Conservation (phyloP, 805 yeast genomes). For the Kluyveromyces aestuarii region DNA sequence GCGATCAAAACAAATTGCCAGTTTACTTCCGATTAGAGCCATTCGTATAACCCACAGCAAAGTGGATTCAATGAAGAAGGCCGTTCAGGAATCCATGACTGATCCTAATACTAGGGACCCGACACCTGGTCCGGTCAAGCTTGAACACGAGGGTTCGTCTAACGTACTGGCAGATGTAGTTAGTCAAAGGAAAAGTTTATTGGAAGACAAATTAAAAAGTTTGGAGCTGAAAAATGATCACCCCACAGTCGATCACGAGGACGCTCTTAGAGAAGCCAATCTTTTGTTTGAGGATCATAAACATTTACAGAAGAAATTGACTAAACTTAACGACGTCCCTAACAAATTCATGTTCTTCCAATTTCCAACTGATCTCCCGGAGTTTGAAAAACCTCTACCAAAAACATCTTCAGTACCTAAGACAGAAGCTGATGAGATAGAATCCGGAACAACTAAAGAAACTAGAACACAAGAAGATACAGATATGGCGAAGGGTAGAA, state of each 20-base stretch:
- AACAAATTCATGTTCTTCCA: constrained; percentile 32
- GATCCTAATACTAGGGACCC: constrained; percentile 19
- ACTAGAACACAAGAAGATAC: constrained; percentile 8
- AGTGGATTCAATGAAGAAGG: constrained; percentile 27
- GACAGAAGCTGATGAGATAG: constrained; percentile 10
- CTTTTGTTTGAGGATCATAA: constrained; percentile 33
- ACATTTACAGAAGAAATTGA: constrained; percentile 25
- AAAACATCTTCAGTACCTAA: constrained; percentile 6
- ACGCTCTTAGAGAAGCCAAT: constrained; percentile 30
- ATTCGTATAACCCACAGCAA: constrained; percentile 40
- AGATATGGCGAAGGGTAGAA: constrained; percentile 8
- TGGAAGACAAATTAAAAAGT: constrained; percentile 24
- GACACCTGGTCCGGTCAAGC: constrained; percentile 16
- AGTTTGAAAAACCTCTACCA: constrained; percentile 16
- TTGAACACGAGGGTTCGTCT: constrained; percentile 17
- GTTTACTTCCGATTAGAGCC: constrained; percentile 64
- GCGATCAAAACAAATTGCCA: constrained; percentile 21
- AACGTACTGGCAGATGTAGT: constrained; percentile 11
- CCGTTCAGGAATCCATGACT: constrained; percentile 21
- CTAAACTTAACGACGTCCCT: constrained; percentile 25
- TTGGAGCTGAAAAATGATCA: constrained; percentile 22
- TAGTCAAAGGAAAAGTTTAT: constrained; percentile 15
- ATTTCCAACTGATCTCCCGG: constrained; percentile 31
- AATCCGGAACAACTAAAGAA: constrained; percentile 5
- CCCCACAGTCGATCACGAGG: constrained; percentile 24